A percentile compares a stretch with the other conserved stretches of the same genome.
These are phyloP conservation scores for Geotrichum australiense DNA, from an alignment of 1,139 yeast genomes.

Conservation along the genomic window DNA sequence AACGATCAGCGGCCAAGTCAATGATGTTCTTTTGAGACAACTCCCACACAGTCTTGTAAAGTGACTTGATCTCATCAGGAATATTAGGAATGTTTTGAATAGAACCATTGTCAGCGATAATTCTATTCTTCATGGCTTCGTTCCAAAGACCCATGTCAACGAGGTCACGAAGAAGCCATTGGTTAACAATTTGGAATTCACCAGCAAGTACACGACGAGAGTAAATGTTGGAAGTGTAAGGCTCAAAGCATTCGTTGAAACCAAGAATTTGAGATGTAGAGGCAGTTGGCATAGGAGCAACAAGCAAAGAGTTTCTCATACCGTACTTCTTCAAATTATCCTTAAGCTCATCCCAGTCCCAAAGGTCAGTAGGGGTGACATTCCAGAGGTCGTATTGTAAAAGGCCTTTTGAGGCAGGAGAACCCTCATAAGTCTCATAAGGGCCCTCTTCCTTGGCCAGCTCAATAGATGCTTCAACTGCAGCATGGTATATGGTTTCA, in stretches of 20 bases:
- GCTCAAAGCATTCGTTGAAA: conserved; percentile 86
- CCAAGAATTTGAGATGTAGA: conserved; percentile 89
- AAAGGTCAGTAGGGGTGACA: conserved; percentile 60
- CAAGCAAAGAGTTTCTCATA: conserved; percentile 70
- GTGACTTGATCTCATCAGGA: conserved; percentile 67
- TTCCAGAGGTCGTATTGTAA: conserved; percentile 80
- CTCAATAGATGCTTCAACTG: conserved; percentile 73
- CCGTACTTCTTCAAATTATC: conserved; percentile 55
- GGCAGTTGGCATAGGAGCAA: conserved; percentile 95
- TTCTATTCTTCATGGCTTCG: conserved; percentile 70
- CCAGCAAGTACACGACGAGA: conserved; percentile 83
- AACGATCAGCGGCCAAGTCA: conserved; percentile 94
- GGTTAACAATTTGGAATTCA: conserved; percentile 83
- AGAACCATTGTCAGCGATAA: conserved; percentile 78
- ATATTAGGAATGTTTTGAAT: conserved; percentile 70
- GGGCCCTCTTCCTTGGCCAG: conserved; percentile 60
- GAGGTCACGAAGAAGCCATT: conserved; percentile 70
- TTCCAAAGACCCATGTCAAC: conserved; percentile 81
- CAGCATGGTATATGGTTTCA: conserved; percentile 86
- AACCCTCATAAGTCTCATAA: conserved; percentile 62
- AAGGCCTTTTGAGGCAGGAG: conserved; percentile 76
- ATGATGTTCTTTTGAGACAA: conserved; percentile 79
- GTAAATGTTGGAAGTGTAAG: conserved; percentile 81
- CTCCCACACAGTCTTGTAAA: conserved; percentile 97
- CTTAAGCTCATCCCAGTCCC: conserved; percentile 73